A percentile compares a stretch with the other conserved stretches of the same genome.
Evolutionary conservation across 2,329 filamentous ascomycete species (phyloP).

Genomic region (Neofusicoccum sp.): DNA sequence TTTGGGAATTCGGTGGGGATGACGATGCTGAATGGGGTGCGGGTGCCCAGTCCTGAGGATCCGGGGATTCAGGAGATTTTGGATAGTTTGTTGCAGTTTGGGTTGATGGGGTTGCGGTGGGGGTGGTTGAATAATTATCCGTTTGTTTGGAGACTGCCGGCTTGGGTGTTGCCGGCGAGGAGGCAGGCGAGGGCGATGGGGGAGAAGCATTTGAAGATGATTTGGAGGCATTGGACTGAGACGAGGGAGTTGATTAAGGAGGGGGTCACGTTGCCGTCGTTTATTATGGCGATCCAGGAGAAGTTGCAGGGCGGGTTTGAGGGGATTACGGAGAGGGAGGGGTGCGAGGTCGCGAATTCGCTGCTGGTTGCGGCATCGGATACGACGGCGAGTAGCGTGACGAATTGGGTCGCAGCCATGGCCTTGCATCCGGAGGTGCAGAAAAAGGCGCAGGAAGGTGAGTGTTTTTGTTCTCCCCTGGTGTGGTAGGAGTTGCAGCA

Average conservation of each 20-base stretch:
- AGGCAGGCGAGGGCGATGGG: conserved; percentile 30
- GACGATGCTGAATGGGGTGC: conserved; percentile 9
- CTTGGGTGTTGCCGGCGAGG: conserved; percentile 34
- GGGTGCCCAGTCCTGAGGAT: background rate
- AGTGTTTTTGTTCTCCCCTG: too few relatives aligned
- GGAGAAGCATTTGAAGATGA: conserved; percentile 41
- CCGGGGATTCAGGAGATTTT: background rate
- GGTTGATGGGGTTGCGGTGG: background rate
- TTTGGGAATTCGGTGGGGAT: background rate
- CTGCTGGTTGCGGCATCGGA: conserved; percentile 18
- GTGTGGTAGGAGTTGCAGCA: too few relatives aligned
- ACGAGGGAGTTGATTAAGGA: conserved; percentile 8
- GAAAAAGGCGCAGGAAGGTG: conserved; percentile 29
- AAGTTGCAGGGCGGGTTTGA: background rate
- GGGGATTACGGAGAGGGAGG: background rate
- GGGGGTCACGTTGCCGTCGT: background rate
- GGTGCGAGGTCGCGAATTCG: background rate
- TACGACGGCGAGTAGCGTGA: conserved; percentile 24
- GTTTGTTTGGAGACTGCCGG: conserved; percentile 39
- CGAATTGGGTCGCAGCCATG: conserved; percentile 35
- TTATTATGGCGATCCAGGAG: background rate
- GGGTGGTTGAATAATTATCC: conserved; percentile 46
- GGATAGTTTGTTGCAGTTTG: background rate
- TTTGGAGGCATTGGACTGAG: conserved; percentile 23
- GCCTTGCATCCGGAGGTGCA: conserved; percentile 28